These are phyloP conservation scores for Lasiodiplodia gonubiensis DNA, from an alignment of 2,329 filamentous ascomycete genomes.

Conservation along the genomic window DNA sequence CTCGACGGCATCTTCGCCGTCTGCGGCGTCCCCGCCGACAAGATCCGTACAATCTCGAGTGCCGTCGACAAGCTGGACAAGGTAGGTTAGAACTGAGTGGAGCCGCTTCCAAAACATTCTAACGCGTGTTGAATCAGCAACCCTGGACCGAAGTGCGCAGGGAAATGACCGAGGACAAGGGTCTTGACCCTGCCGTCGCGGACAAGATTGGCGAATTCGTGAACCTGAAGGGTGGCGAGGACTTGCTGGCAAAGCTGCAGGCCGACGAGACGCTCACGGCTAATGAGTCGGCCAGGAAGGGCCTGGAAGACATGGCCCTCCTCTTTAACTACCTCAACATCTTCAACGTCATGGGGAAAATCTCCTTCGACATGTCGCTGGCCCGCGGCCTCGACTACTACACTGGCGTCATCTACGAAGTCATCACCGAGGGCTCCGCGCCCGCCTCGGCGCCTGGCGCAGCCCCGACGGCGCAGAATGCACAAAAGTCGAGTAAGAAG, in stretches of 20 bases:
- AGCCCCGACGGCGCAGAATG: slow-evolving; percentile 49
- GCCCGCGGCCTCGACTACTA: slow-evolving; percentile 93
- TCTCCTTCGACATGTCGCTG: slow-evolving; percentile 89
- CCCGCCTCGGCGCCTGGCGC: slow-evolving; percentile 48
- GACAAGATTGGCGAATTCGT: slow-evolving; percentile 89
- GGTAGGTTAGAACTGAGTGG: slow-evolving; percentile 45
- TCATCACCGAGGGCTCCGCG: slow-evolving; percentile 80
- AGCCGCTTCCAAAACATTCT: background rate
- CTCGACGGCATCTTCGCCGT: slow-evolving; percentile 91
- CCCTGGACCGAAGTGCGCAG: slow-evolving; percentile 88
- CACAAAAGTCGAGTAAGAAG: slow-evolving; percentile 49
- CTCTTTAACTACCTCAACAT: slow-evolving; percentile 83
- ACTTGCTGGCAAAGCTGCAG: slow-evolving; percentile 74
- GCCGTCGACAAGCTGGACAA: slow-evolving; percentile 98
- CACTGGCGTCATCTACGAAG: slow-evolving; percentile 89
- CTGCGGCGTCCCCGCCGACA: slow-evolving; percentile 83
- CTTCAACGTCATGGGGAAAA: slow-evolving; percentile 71
- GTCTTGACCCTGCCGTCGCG: slow-evolving; percentile 74
- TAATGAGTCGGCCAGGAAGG: slow-evolving; percentile 78
- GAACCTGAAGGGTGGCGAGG: slow-evolving; percentile 74
- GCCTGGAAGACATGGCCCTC: slow-evolving; percentile 78
- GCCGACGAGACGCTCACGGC: slow-evolving; percentile 70
- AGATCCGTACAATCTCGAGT: slow-evolving; percentile 86
- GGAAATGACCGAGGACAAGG: slow-evolving; percentile 94
- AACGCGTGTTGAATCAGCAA: slow-evolving; percentile 40